Percentiles rank a stretch among this genome's conserved stretches.
Conservation (phyloP, 2,329 filamentous ascomycete species). For the Teratosphaeria viscida region DNA sequence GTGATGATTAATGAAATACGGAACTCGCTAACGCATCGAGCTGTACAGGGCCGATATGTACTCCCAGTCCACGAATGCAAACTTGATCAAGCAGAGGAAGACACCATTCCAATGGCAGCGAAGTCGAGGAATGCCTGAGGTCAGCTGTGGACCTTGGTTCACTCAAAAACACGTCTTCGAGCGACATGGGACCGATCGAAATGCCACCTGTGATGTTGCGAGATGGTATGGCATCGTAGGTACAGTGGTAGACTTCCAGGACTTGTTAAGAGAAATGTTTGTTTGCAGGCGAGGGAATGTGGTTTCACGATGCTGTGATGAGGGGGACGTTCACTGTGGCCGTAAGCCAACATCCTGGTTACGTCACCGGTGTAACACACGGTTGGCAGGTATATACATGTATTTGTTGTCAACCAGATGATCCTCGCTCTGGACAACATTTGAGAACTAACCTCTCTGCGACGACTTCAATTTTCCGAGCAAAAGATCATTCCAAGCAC, state of each 20-base stretch:
- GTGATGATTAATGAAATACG: neutral
- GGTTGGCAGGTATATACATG: neutral
- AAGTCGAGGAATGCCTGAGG: neutral
- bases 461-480: neutral
- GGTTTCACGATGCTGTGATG: slow-evolving; percentile 30
- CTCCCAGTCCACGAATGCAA: neutral
- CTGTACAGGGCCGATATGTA: neutral
- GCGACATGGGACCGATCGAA: too few species aligned
- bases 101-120: neutral
- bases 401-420: neutral
- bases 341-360: slow-evolving; percentile 52
- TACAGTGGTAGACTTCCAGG: too few species aligned
- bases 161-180: neutral
- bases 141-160: neutral
- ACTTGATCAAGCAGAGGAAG: neutral
- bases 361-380: neutral
- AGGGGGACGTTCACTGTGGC: slow-evolving; percentile 37
- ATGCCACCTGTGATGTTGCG: too few species aligned
- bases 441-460: neutral
- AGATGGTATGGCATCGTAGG: too few species aligned
- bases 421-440: neutral
- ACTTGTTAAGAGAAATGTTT: neutral
- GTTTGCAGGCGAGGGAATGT: neutral
- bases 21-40: neutral
- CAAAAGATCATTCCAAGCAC: neutral